These are phyloP conservation scores for Vararia minispora DNA, from an alignment of 768 basidiomycete genomes.

Conservation along the genomic window DNA sequence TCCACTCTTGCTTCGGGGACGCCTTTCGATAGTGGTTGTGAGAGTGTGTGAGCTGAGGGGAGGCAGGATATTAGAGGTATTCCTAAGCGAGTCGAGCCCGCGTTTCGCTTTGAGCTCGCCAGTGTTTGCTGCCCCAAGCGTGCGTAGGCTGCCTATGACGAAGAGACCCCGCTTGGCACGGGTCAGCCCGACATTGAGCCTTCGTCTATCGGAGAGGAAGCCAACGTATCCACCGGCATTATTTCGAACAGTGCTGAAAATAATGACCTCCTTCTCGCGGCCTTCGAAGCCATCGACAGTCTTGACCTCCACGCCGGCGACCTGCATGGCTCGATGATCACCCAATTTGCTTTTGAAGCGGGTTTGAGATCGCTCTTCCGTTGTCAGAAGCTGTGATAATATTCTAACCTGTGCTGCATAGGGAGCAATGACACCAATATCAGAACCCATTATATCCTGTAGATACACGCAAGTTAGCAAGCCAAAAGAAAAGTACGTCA, in stretches of 20 bases:
- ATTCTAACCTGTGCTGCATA: slow-evolving; percentile 81
- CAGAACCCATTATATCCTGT: slow-evolving; percentile 49
- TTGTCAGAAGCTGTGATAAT: slow-evolving; percentile 53
- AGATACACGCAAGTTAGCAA: slow-evolving; percentile 13
- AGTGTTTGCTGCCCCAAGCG: slow-evolving; percentile 41
- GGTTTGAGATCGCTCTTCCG: slow-evolving; percentile 36
- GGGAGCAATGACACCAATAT: slow-evolving; percentile 90
- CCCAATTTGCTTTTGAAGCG: slow-evolving; percentile 57
- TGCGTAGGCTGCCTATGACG: slow-evolving; percentile 63
- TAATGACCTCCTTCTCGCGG: slow-evolving; percentile 83
- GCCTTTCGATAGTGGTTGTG: slow-evolving; percentile 8
- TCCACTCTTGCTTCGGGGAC: slow-evolving; percentile 30
- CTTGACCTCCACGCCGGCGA: slow-evolving; percentile 68
- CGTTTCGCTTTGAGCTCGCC: slow-evolving; percentile 13
- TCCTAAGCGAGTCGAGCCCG: slow-evolving; percentile 13
- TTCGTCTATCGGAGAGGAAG: slow-evolving; percentile 75
- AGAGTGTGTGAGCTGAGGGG: too few species aligned
- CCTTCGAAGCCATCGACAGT: slow-evolving; percentile 96
- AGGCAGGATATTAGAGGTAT: too few species aligned
- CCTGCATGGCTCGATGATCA: slow-evolving; percentile 49
- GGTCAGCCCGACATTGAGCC: slow-evolving; percentile 87
- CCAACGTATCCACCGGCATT: slow-evolving; percentile 73
- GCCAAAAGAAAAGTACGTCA: background rate
- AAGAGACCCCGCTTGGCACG: slow-evolving; percentile 80
- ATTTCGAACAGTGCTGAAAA: slow-evolving; percentile 86